Evolutionary conservation across 129 eudicot genomes (phyloP).

Genomic region (Helichrysum umbraculigerum): DNA sequence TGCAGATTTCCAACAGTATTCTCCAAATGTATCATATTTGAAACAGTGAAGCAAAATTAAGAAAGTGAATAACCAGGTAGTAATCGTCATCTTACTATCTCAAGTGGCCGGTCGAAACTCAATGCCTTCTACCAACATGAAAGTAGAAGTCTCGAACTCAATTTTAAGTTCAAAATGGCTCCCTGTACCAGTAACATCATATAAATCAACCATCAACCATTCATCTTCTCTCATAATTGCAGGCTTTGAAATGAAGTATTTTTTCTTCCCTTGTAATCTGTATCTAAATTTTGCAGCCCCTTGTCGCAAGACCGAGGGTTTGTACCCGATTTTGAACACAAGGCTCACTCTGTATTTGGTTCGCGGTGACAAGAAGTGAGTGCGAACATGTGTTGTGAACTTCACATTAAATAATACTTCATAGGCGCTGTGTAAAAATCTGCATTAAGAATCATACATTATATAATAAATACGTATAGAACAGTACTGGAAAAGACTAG

Average conservation of each 20-base stretch:
- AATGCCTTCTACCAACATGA: neutral
- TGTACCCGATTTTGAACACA: neutral
- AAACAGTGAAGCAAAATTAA: too few relatives aligned
- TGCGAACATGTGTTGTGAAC: neutral
- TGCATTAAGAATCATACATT: neutral
- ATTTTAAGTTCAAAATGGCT: neutral
- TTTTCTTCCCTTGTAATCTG: neutral
- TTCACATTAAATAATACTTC: neutral
- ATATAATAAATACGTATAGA: neutral
- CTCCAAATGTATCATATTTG: too few relatives aligned
- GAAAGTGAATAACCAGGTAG: too few relatives aligned
- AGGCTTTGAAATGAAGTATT: neutral
- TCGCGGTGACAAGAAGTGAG: neutral
- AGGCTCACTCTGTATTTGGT: neutral
- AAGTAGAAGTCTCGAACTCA: neutral
- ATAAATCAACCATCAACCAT: neutral
- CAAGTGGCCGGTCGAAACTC: neutral
- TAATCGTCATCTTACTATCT: neutral
- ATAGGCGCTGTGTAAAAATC: neutral
- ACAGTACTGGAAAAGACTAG: neutral
- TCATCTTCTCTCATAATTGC: neutral
- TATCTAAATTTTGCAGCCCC: neutral
- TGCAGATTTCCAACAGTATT: too few relatives aligned
- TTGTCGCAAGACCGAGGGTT: neutral
- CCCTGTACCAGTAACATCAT: neutral